Evolutionary conservation across 345 rosid species (phyloP), one percentile per base, ranked within the genome.

Genomic region (Litchi chinensis): DNA sequence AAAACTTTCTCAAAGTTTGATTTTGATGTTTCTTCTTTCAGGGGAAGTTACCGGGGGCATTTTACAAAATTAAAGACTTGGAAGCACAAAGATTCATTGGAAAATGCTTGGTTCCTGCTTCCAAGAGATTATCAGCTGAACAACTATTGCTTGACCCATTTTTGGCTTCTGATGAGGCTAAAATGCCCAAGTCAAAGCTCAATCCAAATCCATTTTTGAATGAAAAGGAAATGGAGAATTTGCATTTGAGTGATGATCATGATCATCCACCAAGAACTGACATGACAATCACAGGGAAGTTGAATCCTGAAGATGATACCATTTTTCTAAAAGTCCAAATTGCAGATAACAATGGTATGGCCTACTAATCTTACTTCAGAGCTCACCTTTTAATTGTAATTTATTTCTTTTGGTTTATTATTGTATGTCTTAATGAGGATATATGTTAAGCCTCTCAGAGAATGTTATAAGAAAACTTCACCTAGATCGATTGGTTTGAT

Each of bases 11-110:
- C 37, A 32, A 32, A 32, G 3, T 3, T 32, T 32, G 37, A 1
- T 46, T 46, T 46, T 46, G 5, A 46, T 46, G 12, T 46, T 78
- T 5, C 66, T 16, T 82, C 65, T 70, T 79, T 52, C 86, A 93
- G 97, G 97, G 97, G 78, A 91, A 89, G 83, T 82, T 93, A 39
- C 97, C 97, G 5, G 87, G 82, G 74, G 91, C 92, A 41, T 90
- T 86, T 83, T 90, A 91, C 85, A 66, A 83, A 83, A 83, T 93
- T 83, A 80, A 73, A 59, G 93, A 90, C 85, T 71, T 81, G 13
- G 93, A 91, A 85, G 93, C 93, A 62, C 93, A 88, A 84, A 74
- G 81, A 65, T 92, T 92, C 77, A 85, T 92, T 5, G 89, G 91
- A 65, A 89, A 86, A 80, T 92, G 97, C 76, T 82, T 92, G 13